Conservation (phyloP, 352 stramenopile genomes). For the Poterioochromonas sp. region DNA sequence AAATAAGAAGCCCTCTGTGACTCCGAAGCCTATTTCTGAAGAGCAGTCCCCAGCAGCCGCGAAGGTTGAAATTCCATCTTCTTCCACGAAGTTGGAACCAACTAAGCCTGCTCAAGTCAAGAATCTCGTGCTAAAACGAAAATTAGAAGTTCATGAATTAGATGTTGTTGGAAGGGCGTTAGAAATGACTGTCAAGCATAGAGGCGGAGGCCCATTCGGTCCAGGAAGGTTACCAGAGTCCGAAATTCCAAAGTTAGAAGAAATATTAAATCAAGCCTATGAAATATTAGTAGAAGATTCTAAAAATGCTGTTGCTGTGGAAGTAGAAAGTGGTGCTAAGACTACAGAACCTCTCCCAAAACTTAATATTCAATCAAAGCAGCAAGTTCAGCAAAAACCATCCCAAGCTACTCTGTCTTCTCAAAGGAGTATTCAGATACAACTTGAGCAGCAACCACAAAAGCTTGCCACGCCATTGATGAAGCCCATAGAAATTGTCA, state of each 20-base stretch:
- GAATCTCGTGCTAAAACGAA: neutral
- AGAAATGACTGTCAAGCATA: constrained; percentile 8
- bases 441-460: neutral
- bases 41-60: neutral
- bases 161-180: constrained; percentile 18
- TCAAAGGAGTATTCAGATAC: neutral
- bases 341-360: too few relatives aligned
- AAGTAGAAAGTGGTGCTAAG: neutral
- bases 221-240: neutral
- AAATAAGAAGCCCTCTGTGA: neutral
- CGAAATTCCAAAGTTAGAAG: neutral
- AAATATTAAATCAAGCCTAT: neutral
- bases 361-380: too few relatives aligned
- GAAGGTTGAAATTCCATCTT: neutral
- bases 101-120: neutral
- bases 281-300: neutral
- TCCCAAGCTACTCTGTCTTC: neutral
- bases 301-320: neutral
- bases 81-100: neutral
- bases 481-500: too few relatives aligned
- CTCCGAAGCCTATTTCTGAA: neutral
- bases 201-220: constrained; percentile 14
- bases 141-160: neutral
- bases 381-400: neutral
- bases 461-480: too few relatives aligned